A percentile compares a stretch with the other conserved stretches of the same genome.
phyloP scores from a whole-genome alignment of 2,329 filamentous ascomycete species.

The Phialocephala sp. region DNA sequence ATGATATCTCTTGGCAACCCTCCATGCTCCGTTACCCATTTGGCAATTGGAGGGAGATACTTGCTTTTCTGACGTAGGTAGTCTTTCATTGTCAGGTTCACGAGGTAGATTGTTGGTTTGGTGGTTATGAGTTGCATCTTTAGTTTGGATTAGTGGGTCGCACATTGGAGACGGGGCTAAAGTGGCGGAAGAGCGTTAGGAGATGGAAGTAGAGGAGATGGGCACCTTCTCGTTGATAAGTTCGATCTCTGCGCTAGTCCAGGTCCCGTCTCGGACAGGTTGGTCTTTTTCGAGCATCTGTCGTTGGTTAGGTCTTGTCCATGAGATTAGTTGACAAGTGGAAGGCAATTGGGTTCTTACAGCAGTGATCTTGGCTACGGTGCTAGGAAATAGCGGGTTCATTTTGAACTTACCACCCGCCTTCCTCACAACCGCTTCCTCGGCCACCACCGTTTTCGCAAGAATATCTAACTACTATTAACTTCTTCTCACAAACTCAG shows the following conservation, averaged over 20 bases:
- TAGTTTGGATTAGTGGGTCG: not conserved
- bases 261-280: slow-evolving; percentile 50
- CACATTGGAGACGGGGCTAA: not conserved
- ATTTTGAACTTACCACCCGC: slow-evolving; percentile 53
- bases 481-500: not conserved
- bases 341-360: slow-evolving; percentile 30
- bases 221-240: slow-evolving; percentile 53
- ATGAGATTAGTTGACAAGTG: not conserved
- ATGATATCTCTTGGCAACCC: slow-evolving; percentile 49
- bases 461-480: slow-evolving; percentile 45
- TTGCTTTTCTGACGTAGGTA: slow-evolving; percentile 54
- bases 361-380: slow-evolving; percentile 48
- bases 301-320: slow-evolving; percentile 3
- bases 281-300: slow-evolving; percentile 49
- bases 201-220: not conserved
- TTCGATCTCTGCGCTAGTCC: slow-evolving; percentile 50
- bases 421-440: slow-evolving; percentile 49
- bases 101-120: slow-evolving; percentile 52
- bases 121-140: slow-evolving; percentile 50
- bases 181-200: no score
- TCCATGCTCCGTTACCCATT: slow-evolving; percentile 53
- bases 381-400: slow-evolving; percentile 52
- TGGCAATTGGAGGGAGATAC: slow-evolving; percentile 51
- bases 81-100: slow-evolving; percentile 54
- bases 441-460: slow-evolving; percentile 47